Conservation (phyloP, 164 flowering plant genomes). For the Aristolochia californica region DNA sequence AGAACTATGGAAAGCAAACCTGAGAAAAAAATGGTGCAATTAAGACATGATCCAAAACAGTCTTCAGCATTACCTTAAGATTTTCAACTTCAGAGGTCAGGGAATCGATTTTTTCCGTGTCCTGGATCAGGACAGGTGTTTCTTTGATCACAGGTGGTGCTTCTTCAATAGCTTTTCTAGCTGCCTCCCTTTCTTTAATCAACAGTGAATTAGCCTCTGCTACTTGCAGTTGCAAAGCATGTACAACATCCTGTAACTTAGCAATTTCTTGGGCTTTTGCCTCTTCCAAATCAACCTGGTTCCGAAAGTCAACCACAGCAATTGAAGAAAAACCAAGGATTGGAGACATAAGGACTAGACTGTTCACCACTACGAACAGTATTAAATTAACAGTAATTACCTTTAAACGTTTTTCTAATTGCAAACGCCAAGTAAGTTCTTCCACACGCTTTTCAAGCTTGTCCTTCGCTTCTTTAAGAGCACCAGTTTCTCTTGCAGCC, state of each 20-base stretch:
- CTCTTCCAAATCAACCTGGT: conserved; percentile 88
- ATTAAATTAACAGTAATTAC: conserved; percentile 35
- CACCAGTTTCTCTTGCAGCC: conserved; percentile 99
- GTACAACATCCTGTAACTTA: conserved; percentile 77
- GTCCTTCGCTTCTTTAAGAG: conserved; percentile 96
- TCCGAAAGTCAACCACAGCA: conserved; percentile 2
- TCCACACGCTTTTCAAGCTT: conserved; percentile 97
- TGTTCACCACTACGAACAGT: neutral
- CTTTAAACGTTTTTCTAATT: conserved; percentile 80
- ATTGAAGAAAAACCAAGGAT: neutral
- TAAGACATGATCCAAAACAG: neutral
- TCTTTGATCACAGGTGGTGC: conserved; percentile 97
- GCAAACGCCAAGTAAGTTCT: conserved; percentile 98
- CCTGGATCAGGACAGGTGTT: conserved; percentile 86
- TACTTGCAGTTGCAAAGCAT: conserved; percentile 63
- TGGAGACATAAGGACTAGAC: neutral
- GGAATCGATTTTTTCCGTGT: conserved; percentile 68
- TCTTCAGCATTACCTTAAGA: conserved; percentile 49
- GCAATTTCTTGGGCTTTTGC: conserved; percentile 76
- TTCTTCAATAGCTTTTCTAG: conserved; percentile 91
- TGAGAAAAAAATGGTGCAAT: neutral
- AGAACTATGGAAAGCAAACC: neutral
- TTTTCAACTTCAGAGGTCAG: conserved; percentile 73
- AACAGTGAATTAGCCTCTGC: conserved; percentile 70
- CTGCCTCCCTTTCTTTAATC: conserved; percentile 78